Evolutionary conservation across 2,329 filamentous ascomycete genomes (phyloP), one percentile per base, ranked within the genome.

Genomic region (Fusarium multiceps): DNA sequence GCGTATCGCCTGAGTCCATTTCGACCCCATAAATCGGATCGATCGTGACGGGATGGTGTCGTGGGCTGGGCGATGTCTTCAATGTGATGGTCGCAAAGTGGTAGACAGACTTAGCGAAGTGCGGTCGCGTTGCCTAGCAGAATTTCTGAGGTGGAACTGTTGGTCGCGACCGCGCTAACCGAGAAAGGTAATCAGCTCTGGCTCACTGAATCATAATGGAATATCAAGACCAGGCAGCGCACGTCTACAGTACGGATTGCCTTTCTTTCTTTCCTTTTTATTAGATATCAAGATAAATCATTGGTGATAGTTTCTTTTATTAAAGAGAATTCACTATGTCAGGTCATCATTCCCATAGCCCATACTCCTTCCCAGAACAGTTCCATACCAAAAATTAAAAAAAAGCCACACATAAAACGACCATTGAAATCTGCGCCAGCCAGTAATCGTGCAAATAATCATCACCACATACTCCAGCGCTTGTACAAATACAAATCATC

Each of bases 1-100:
- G 86, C 72, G 87, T 85, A 76, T 87, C 86, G 77, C 84, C 80
- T 75, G 85, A 84, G 76, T 87, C 88, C 91, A 93, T 93, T 78
- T 85, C 88, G 84, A 85, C 83, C 86, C 89, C 91, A 91, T 92
- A 69, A 72, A 78, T 71, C 71, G 73, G 62, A 54, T 74, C 65
- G 63, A 68, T 59, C 46, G 63, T 59, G 64, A 60, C 48, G 47
- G 55, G 51, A 47, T 59, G 51, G 65, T 55, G 53, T 60, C 48
- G 63, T 53, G 48, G 25, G 43, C 49, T 66, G 48, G 59, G 58
- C 58, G 68, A 61, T 62, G 53, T 63, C 51, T 66, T 65, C 59
- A 58, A 55, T 67, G 59, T 62, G 68, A 66, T 71, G 72, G 73
- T 59, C 73, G 75, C 76, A 76, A 74, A 63, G 64, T 68, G 57